Evolutionary conservation across 768 basidiomycete genomes (phyloP).

Genomic region (Trametes elegans): DNA sequence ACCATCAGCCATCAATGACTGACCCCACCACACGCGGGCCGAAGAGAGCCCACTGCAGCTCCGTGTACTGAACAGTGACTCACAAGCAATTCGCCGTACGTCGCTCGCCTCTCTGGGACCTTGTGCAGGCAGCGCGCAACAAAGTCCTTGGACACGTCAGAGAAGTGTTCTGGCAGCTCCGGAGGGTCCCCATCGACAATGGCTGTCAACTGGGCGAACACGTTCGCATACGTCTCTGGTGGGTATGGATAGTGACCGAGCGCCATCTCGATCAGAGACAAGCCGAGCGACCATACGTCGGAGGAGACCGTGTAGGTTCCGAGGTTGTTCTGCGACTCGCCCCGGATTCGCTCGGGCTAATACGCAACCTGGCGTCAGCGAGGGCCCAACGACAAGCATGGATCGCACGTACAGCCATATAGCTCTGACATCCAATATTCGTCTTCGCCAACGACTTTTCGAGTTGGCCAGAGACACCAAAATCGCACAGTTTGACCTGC

Average conservation of each 20-base stretch:
- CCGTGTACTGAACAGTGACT: no score
- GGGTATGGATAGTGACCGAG: constrained; percentile 93
- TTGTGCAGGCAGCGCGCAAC: constrained; percentile 80
- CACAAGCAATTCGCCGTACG: constrained; percentile 79
- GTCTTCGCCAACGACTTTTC: constrained; percentile 97
- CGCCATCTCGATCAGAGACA: constrained; percentile 91
- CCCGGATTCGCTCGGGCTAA: constrained; percentile 94
- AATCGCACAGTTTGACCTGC: constrained; percentile 93
- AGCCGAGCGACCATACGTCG: constrained; percentile 96
- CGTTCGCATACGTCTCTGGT: constrained; percentile 95
- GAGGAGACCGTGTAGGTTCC: constrained; percentile 95
- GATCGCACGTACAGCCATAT: constrained; percentile 90
- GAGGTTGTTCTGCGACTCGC: constrained; percentile 82
- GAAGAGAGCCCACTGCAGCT: no score
- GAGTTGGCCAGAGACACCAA: constrained; percentile 97
- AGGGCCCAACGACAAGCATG: no score
- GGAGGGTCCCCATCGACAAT: constrained; percentile 96
- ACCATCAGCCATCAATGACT: not conserved
- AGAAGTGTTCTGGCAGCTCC: constrained; percentile 71
- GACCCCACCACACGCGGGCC: not conserved
- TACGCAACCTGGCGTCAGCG: no score
- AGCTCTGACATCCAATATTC: constrained; percentile 97
- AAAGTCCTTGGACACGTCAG: constrained; percentile 75
- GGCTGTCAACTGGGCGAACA: constrained; percentile 94
- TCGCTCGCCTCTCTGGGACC: constrained; percentile 74